Base-by-base conservation (phyloP, 2,329 filamentous ascomycete genomes). In the Cordyceps farinosa region DNA sequence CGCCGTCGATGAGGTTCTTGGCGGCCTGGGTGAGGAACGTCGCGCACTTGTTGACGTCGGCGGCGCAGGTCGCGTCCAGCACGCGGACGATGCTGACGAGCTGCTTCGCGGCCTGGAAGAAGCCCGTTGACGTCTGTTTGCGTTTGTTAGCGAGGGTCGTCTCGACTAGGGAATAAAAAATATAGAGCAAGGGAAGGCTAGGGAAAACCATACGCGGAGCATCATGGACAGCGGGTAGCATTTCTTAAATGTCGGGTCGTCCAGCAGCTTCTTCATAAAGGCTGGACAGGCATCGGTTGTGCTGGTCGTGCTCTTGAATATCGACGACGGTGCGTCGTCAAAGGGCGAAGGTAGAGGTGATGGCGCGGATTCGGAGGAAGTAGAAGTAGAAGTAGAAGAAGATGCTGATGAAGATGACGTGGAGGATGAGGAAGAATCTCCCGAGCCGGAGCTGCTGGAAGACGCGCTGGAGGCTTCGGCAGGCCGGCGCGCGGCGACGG, bases 191-290 rank as follows among this genome's bases (percentile, higher is more conserved):
- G 22, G 22, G 22, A 38, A 53, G n/a, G 15, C 29, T 22, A 22
- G 22, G 30, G 15, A 13, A 11, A 29, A 10, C 72, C 84, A 72
- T 78, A 91, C 90, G 80, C 90, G 86, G 10, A 98, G 80, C 67
- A 98, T 84, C 69, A 97, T 81, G 1, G 93, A 97, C 63, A 97
- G 81, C 0, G 94, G 91, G 68, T 93, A 86, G 77, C 94, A 98
- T 58, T 82, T 74, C 68, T 85, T 83, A 69, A 95, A 92, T 3
- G 84, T 87, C 6, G 82, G 72, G 71, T 91, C 84, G 53, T 76
- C 77, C 57, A 95, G 81, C 69, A 96, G 86, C 2, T 74, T 74
- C 58, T 84, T 80, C 74, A 96, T 88, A 76, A 94, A 93, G 5
- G 72, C 73, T 3, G 87, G 84, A 70, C 90, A 93, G 5, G 78